phyloP scores from a whole-genome alignment of 2,329 filamentous ascomycete species.

The Colletotrichum euphorbiae region DNA sequence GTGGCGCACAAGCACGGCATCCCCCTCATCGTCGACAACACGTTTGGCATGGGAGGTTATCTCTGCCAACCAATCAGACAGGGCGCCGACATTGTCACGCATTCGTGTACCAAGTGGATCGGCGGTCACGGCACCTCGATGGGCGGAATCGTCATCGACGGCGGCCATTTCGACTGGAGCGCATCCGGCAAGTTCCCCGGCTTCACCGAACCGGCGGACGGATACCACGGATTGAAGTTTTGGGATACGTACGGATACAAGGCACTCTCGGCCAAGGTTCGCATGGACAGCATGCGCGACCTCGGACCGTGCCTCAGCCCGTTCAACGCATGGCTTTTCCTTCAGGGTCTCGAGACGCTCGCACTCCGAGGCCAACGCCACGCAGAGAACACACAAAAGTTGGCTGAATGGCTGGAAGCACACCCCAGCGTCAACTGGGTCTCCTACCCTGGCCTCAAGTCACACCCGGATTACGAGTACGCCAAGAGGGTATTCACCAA shows the following conservation, averaged over 20 bases:
- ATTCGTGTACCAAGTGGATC: slow-evolving; percentile 80
- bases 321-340: slow-evolving; percentile 77
- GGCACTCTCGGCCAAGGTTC: slow-evolving; percentile 73
- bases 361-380: slow-evolving; percentile 75
- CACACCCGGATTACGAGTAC: slow-evolving; percentile 71
- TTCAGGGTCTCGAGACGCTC: slow-evolving; percentile 77
- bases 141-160: slow-evolving; percentile 74
- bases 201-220: slow-evolving; percentile 75
- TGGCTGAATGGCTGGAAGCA: slow-evolving; percentile 76
- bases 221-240: slow-evolving; percentile 78
- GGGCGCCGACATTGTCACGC: slow-evolving; percentile 78
- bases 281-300: slow-evolving; percentile 78
- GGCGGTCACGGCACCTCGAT: slow-evolving; percentile 79
- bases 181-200: slow-evolving; percentile 76
- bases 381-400: slow-evolving; percentile 71
- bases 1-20: slow-evolving; percentile 62
- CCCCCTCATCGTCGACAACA: slow-evolving; percentile 69
- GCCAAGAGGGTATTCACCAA: slow-evolving; percentile 77
- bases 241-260: slow-evolving; percentile 76
- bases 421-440: slow-evolving; percentile 79
- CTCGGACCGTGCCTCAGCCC: slow-evolving; percentile 75
- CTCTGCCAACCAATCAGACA: slow-evolving; percentile 74
- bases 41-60: slow-evolving; percentile 78
- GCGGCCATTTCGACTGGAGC: slow-evolving; percentile 79
- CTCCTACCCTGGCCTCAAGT: slow-evolving; percentile 75